A percentile compares a stretch with the other conserved stretches of the same genome.
phyloP scores from a whole-genome alignment of 345 rosid genomes.

The Ceriops decandra region DNA sequence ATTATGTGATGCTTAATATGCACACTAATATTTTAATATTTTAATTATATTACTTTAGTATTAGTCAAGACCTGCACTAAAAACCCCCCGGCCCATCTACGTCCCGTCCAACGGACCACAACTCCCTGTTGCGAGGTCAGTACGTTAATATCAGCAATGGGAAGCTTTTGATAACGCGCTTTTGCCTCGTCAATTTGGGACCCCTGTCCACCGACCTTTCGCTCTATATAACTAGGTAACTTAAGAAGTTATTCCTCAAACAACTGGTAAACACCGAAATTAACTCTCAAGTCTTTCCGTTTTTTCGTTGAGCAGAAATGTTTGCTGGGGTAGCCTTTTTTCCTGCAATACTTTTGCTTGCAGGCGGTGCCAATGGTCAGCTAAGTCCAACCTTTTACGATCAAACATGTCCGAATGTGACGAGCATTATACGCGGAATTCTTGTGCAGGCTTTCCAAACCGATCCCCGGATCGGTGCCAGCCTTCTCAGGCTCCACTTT shows the following conservation, averaged over 20 bases:
- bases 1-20: too few species aligned
- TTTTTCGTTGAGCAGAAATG: not conserved
- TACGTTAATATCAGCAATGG: too few species aligned
- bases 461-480: constrained; percentile 37
- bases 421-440: constrained; percentile 16
- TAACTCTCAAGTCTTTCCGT: too few species aligned
- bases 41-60: too few species aligned
- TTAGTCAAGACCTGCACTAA: too few species aligned
- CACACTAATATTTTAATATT: too few species aligned
- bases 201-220: not conserved
- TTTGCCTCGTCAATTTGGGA: not conserved
- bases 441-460: constrained; percentile 15
- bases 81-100: too few species aligned
- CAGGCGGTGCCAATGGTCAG: constrained; percentile 21
- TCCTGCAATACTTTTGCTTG: constrained; percentile 9
- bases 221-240: not conserved
- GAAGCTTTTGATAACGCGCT: not conserved
- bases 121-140: too few species aligned
- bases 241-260: not conserved
- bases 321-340: not conserved
- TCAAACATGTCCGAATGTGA: constrained; percentile 29
- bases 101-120: too few species aligned
- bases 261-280: not conserved
- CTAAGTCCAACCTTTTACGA: constrained; percentile 33
- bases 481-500: constrained; percentile 47